These are phyloP conservation scores for Phialophora expanda DNA, from an alignment of 2,329 filamentous ascomycete species.

Conservation along the genomic window DNA sequence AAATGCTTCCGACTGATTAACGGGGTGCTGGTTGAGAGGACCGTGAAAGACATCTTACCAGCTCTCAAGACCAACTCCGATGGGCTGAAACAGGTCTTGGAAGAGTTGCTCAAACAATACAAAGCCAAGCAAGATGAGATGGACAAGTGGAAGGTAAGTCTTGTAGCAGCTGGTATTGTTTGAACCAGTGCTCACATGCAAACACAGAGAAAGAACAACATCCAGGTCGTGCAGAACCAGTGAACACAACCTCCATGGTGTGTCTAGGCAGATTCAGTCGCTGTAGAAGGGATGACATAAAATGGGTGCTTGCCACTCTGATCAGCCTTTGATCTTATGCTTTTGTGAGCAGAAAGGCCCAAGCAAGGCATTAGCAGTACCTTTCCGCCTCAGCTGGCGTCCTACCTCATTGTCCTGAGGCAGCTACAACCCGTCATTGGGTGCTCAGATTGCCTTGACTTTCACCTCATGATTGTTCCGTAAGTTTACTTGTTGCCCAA, in stretches of 20 bases:
- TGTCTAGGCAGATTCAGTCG: neutral
- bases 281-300: neutral
- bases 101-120: conserved; percentile 95
- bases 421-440: neutral
- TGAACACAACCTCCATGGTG: neutral
- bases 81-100: conserved; percentile 88
- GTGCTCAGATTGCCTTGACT: neutral
- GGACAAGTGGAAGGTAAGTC: conserved; percentile 94
- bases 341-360: neutral
- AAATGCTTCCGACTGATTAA: conserved; percentile 99
- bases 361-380: conserved; percentile 1
- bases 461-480: neutral
- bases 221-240: conserved; percentile 54
- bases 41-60: conserved; percentile 88
- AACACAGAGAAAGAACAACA: conserved; percentile 55
- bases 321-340: neutral
- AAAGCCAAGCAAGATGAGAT: conserved; percentile 92
- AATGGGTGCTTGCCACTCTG: neutral
- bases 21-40: conserved; percentile 91
- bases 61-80: conserved; percentile 92
- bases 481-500: neutral
- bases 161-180: neutral
- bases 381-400: neutral
- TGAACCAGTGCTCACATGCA: conserved; percentile 11
- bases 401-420: neutral